A percentile compares a stretch with the other conserved stretches of the same genome.
phyloP scores from a whole-genome alignment of 805 yeast genomes.

The Saccharomycopsis malanga region DNA sequence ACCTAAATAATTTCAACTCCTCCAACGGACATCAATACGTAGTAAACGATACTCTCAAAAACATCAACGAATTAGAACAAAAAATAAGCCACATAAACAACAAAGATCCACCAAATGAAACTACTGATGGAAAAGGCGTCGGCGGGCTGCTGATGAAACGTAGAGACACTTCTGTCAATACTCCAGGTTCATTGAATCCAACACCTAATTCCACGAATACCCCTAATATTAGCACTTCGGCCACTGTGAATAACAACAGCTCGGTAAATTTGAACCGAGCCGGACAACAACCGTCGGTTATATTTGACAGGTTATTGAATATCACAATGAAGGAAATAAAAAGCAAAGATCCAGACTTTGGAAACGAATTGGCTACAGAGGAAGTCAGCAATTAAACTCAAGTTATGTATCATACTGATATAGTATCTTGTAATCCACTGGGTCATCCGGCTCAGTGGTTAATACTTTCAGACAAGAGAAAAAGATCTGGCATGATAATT shows the following conservation, averaged over 20 bases:
- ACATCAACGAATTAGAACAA: conserved; percentile 3
- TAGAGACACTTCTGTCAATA: neutral
- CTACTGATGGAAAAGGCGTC: neutral
- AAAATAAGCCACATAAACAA: neutral
- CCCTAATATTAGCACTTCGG: neutral
- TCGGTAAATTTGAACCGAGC: neutral
- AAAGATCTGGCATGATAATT: no score
- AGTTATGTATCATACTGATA: no score
- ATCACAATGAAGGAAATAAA: conserved; percentile 5
- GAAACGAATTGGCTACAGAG: no score
- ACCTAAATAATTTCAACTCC: conserved; percentile 11
- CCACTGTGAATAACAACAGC: neutral
- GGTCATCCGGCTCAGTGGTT: no score
- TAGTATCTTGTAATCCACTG: no score
- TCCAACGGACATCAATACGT: conserved; percentile 15
- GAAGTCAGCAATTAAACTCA: no score
- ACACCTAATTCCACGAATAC: neutral
- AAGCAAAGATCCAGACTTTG: conserved; percentile 1
- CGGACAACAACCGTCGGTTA: neutral
- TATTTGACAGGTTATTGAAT: conserved; percentile 4
- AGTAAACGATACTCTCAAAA: conserved; percentile 4
- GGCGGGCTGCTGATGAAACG: neutral
- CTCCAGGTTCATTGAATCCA: neutral
- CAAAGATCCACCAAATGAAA: neutral
- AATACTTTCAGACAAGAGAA: no score